Evolutionary conservation across 164 flowering plant species (phyloP), one percentile per base, ranked within the genome.

Genomic region (Piper betle): DNA sequence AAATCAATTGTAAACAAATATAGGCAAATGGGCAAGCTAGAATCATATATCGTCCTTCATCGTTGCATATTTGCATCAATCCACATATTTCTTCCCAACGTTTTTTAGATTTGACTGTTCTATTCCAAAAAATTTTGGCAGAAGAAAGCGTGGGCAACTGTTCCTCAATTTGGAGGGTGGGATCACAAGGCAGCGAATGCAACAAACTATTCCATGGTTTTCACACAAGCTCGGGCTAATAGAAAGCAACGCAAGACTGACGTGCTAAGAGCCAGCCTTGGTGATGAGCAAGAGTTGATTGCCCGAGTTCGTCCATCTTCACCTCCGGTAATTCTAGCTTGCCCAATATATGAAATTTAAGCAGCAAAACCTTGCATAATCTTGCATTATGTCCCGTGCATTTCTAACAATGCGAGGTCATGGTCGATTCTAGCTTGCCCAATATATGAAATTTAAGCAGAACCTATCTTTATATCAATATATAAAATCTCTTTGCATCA

Each of bases 121-220:
- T 0, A 15, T 5, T 55, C 15, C 2, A 25, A 25, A n/a, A 19
- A 7, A 19, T 0, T 5, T 6, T 55, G 10, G 4, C 68, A 81
- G 83, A 67, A 72, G 17, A 63, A 66, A 61, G 65, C 37, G 16
- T 69, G 78, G 79, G 74, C n/a, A 65, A 53, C 86, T 12, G 82
- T 84, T 15, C 90, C 90, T 17, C 78, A 78, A 62, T 84, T 84
- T 67, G 90, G 90, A 56, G 90, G 72, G 66, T 76, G 79, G 79
- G 76, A 76, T 60, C 59, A 65, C 0, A 78, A 74, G 58, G 60
- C 61, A 10, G 72, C 76, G 2, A 76, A 68, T 59, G 73, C 72
- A 1, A 74, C 78, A 0, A 64, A 81, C 63, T 82, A 84, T 61
- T 76, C 86, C 12, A 70, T 82, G 79, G 81, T 84, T 54, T 84